Evolutionary conservation across 2,329 filamentous ascomycete species (phyloP).

Genomic region (Diaporthe destruens): DNA sequence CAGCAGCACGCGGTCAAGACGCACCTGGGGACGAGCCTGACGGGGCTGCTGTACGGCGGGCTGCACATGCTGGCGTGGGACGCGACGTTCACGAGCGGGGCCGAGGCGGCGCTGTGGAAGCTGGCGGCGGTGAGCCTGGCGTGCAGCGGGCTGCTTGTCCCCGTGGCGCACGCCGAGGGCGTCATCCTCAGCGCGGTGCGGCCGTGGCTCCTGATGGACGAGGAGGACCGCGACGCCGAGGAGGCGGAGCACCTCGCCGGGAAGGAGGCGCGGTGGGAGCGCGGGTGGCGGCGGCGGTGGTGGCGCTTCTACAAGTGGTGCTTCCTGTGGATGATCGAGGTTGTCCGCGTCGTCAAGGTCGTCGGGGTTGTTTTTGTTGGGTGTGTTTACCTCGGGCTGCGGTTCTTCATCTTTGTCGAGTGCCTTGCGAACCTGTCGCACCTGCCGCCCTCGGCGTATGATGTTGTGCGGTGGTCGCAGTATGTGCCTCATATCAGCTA

Average conservation of each 20-base stretch:
- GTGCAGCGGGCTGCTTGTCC: constrained; percentile 33
- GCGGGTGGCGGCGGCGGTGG: constrained; percentile 20
- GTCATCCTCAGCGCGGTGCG: constrained; percentile 3
- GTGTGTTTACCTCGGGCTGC: constrained; percentile 20
- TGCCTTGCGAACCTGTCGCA: constrained; percentile 29
- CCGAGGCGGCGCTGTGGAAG: constrained; percentile 22
- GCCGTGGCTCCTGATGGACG: constrained; percentile 38
- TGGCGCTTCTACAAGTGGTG: constrained; percentile 35
- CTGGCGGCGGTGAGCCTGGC: constrained; percentile 12
- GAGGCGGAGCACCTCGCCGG: constrained; percentile 30
- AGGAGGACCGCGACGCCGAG: constrained; percentile 36
- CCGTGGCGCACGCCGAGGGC: constrained; percentile 33
- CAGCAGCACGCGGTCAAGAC: constrained; percentile 25
- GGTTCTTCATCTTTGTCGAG: constrained; percentile 33
- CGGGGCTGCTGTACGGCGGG: constrained; percentile 33
- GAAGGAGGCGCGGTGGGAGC: constrained; percentile 16
- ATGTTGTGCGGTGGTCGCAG: constrained; percentile 34
- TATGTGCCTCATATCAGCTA: constrained; percentile 39
- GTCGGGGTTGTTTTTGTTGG: not conserved
- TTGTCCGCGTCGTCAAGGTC: constrained; percentile 30
- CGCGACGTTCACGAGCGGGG: constrained; percentile 19
- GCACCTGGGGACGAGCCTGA: constrained; percentile 33
- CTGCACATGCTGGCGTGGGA: constrained; percentile 37
- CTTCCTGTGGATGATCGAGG: constrained; percentile 37
- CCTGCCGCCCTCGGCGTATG: constrained; percentile 30